phyloP scores from a whole-genome alignment of 2,329 filamentous ascomycete genomes.

The Venturia nashicola region DNA sequence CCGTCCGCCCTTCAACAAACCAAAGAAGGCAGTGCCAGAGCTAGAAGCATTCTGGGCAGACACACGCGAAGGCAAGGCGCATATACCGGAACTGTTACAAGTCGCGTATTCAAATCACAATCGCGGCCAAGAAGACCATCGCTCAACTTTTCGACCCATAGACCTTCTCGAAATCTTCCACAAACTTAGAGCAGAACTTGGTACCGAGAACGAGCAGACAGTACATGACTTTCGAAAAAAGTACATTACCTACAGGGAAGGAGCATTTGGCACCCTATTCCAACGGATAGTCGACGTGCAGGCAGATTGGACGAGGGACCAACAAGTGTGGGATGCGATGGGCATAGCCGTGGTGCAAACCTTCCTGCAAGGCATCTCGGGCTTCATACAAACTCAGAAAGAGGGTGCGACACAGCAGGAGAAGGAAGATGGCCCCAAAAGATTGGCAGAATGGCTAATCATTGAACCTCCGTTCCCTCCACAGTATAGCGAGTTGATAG shows the following conservation, averaged over 20 bases:
- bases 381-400: neutral
- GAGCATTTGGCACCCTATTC: neutral
- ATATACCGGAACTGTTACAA: neutral
- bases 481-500: slow-evolving; percentile 55
- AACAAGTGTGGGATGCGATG: neutral
- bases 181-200: neutral
- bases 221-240: neutral
- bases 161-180: neutral
- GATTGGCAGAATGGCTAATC: slow-evolving; percentile 32
- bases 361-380: neutral
- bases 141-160: neutral
- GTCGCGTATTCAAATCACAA: neutral
- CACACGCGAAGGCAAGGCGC: neutral
- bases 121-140: too few species aligned
- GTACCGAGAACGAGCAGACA: neutral
- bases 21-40: neutral
- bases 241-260: neutral
- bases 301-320: neutral
- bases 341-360: neutral
- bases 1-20: neutral
- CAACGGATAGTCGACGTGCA: neutral
- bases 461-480: slow-evolving; percentile 60
- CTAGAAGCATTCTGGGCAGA: neutral
- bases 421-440: neutral
- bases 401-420: neutral